Percentiles rank a stretch among this genome's conserved stretches.
These are phyloP conservation scores for Neopestalotiopsis clavispora DNA, from an alignment of 2,329 filamentous ascomycete species.

Conservation along the genomic window DNA sequence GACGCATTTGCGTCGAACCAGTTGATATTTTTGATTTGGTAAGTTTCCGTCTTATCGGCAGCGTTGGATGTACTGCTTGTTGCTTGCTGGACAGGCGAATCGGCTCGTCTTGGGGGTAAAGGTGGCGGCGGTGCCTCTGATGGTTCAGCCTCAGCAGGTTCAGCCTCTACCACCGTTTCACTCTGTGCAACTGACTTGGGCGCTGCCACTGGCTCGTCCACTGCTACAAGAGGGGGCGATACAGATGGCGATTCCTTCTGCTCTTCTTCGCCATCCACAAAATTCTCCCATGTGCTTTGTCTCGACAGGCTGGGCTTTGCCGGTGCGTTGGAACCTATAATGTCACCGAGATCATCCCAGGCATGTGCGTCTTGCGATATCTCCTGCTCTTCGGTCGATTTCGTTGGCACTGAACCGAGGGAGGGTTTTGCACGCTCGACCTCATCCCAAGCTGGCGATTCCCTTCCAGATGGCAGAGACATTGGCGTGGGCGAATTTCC, in stretches of 20 bases:
- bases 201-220: not conserved
- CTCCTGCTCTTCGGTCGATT: slow-evolving; percentile 35
- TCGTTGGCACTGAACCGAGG: slow-evolving; percentile 25
- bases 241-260: slow-evolving; percentile 14
- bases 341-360: slow-evolving; percentile 54
- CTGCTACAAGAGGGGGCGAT: not conserved
- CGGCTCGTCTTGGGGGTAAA: slow-evolving; percentile 43
- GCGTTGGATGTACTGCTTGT: slow-evolving; percentile 41
- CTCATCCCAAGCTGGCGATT: slow-evolving; percentile 48
- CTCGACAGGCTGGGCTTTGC: slow-evolving; percentile 37
- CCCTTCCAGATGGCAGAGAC: slow-evolving; percentile 43
- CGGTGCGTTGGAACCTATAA: slow-evolving; percentile 51
- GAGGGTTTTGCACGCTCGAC: slow-evolving; percentile 33
- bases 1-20: slow-evolving; percentile 73
- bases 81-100: slow-evolving; percentile 38
- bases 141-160: not conserved
- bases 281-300: slow-evolving; percentile 45
- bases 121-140: slow-evolving; percentile 32
- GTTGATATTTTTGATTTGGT: slow-evolving; percentile 88
- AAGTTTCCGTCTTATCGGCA: slow-evolving; percentile 72
- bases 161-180: not conserved
- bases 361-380: slow-evolving; percentile 49
- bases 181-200: not conserved
- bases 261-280: slow-evolving; percentile 33
- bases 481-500: slow-evolving; percentile 39